Conservation (phyloP, 352 stramenopile species). For the Phytophthora nicotianae region DNA sequence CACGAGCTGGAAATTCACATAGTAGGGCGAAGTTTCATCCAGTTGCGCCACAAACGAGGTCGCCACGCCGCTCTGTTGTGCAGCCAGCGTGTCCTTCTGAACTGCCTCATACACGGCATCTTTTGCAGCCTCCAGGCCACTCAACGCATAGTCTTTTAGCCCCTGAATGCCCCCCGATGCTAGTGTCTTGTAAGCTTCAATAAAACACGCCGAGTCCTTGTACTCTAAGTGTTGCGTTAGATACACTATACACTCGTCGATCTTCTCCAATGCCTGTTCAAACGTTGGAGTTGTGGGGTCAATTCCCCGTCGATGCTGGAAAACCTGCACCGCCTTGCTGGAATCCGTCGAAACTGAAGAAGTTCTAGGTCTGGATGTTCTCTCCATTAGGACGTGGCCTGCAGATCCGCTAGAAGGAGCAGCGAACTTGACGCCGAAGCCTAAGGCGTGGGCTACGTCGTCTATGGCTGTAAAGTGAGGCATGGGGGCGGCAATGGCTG, state of each 20-base stretch:
- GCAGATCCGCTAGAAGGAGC: slow-evolving; percentile 29
- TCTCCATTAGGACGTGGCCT: slow-evolving; percentile 24
- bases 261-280: slow-evolving; percentile 64
- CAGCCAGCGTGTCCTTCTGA: slow-evolving; percentile 32
- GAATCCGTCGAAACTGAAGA: neutral
- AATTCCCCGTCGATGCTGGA: slow-evolving; percentile 73
- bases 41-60: slow-evolving; percentile 37
- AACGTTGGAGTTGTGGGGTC: slow-evolving; percentile 74
- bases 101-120: slow-evolving; percentile 69
- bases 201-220: slow-evolving; percentile 70
- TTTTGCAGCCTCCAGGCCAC: slow-evolving; percentile 63
- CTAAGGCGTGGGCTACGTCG: slow-evolving; percentile 52
- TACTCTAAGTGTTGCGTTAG: slow-evolving; percentile 74
- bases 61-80: slow-evolving; percentile 13
- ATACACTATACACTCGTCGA: slow-evolving; percentile 69
- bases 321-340: slow-evolving; percentile 68
- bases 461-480: slow-evolving; percentile 79
- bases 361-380: slow-evolving; percentile 2
- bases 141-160: slow-evolving; percentile 77
- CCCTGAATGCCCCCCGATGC: slow-evolving; percentile 64
- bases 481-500: slow-evolving; percentile 67
- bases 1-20: slow-evolving; percentile 80
- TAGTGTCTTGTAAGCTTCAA: slow-evolving; percentile 75
- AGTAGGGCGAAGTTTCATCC: slow-evolving; percentile 77
- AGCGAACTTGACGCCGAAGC: slow-evolving; percentile 76